Evolutionary conservation across 2,329 filamentous ascomycete species (phyloP).

Genomic region (Phyllosticta paracitricarpa): DNA sequence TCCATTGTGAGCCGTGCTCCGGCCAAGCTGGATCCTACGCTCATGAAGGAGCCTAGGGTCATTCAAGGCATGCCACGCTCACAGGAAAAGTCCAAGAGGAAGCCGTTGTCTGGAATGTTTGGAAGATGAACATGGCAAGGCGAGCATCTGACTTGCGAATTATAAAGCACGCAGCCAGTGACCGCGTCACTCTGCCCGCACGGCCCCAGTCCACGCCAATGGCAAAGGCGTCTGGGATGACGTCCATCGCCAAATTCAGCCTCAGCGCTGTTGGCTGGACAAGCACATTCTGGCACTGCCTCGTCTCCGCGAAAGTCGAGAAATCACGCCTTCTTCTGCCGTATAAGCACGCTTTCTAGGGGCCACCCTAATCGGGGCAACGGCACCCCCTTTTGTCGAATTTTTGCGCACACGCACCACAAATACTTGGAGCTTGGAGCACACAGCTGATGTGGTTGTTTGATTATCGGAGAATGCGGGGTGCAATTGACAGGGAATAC

Average conservation of each 20-base stretch:
- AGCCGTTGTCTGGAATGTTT: conserved; percentile 37
- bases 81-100: conserved; percentile 37
- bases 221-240: background rate
- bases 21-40: conserved; percentile 67
- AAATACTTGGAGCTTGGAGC: background rate
- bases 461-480: background rate
- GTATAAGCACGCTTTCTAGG: background rate
- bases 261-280: background rate
- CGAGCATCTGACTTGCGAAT: background rate
- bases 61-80: conserved; percentile 75
- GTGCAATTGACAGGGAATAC: background rate
- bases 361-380: background rate
- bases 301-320: background rate
- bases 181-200: background rate
- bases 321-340: background rate
- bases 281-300: background rate
- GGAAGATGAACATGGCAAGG: conserved; percentile 13
- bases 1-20: conserved; percentile 48
- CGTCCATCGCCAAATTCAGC: background rate
- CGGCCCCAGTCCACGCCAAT: background rate
- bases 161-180: background rate
- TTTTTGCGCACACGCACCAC: background rate
- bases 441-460: background rate
- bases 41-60: conserved; percentile 87
- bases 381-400: background rate